Base-by-base conservation (phyloP, 1,139 yeast genomes). In the Blastobotrys raffinosifermentans region DNA sequence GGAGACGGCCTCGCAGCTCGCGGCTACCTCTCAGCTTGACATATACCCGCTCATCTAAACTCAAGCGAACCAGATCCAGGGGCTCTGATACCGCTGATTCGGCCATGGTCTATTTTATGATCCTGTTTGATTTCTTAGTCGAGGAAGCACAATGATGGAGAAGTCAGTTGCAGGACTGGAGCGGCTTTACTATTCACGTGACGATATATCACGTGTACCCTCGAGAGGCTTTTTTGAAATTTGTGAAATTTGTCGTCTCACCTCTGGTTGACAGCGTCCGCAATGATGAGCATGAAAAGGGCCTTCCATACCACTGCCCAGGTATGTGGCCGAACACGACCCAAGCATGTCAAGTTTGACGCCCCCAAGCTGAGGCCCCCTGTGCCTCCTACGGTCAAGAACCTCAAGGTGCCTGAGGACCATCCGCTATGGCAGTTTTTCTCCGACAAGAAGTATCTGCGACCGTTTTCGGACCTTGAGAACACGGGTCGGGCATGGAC, bases 391-490 rank as follows among this genome's bases (percentile, higher is more conserved):
- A 75, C 89, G 1, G 80, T 75, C 42, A 69, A 71, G 47, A 84
- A 84, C 60, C 69, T 89, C 43, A 73, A 70, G 46, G 85, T 84
- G 19, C 73, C 79, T 16, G 93, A 82, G 10, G 83, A 83, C 57
- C 98, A 91, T 62, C 97, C 98, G 26, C 69, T 91, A 48, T 91
- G 96, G 96, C 93, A 84, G 52, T 91, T 91, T 60, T 91, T 91
- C 66, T 71, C 80, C 32, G 70, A 74, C 44, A 51, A 55, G 41
- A 66, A 71, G 50, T 76, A 78, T 47, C 64, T 81, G 46, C 72
- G 96, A 49, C 61, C 69, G 2, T 58, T 71, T 2, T 73, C 69
- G 3, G 89, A 82, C 16, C 55, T 86, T 29, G 69, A 69, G 36
- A 70, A 72, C 41, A 60, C 67, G 20, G 85, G 94, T 10, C 73